Conservation (phyloP, 1,284 basidiomycete species). For the Marasmius sp. region DNA sequence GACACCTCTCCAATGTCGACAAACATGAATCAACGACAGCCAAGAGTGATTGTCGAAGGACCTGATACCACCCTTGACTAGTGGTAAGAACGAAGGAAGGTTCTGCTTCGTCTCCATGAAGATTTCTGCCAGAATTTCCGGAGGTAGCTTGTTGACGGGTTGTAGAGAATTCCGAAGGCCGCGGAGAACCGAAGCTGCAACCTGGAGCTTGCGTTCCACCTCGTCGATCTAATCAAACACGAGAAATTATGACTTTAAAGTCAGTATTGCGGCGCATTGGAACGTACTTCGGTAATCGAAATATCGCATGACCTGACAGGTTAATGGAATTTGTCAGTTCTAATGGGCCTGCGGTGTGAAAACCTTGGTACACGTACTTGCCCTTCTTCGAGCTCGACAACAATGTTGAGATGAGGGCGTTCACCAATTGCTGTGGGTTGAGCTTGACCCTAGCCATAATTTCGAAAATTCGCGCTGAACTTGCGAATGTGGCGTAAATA, state of each 20-base stretch:
- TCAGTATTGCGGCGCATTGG: background rate
- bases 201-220: constrained; percentile 14
- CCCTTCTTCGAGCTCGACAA: constrained; percentile 9
- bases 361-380: constrained; percentile 5
- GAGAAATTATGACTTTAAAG: too few species aligned
- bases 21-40: constrained; percentile 17
- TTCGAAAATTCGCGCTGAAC: too few species aligned
- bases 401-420: constrained; percentile 7
- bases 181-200: constrained; percentile 15
- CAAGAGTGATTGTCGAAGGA: constrained; percentile 12
- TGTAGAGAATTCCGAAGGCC: constrained; percentile 15
- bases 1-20: constrained; percentile 16
- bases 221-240: constrained; percentile 9
- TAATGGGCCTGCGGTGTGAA: background rate
- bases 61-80: constrained; percentile 1
- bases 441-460: constrained; percentile 7
- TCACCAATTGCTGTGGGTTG: constrained; percentile 9
- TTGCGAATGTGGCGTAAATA: too few species aligned
- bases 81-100: constrained; percentile 14
- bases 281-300: constrained; percentile 6
- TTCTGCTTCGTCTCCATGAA: constrained; percentile 7
- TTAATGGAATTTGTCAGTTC: background rate
- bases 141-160: constrained; percentile 17
- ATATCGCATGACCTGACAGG: constrained; percentile 1
- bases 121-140: constrained; percentile 15